Percentiles rank a stretch among this genome's conserved stretches.
Conservation (phyloP, 2,329 filamentous ascomycete genomes). For the Plectosphaerella sp. region DNA sequence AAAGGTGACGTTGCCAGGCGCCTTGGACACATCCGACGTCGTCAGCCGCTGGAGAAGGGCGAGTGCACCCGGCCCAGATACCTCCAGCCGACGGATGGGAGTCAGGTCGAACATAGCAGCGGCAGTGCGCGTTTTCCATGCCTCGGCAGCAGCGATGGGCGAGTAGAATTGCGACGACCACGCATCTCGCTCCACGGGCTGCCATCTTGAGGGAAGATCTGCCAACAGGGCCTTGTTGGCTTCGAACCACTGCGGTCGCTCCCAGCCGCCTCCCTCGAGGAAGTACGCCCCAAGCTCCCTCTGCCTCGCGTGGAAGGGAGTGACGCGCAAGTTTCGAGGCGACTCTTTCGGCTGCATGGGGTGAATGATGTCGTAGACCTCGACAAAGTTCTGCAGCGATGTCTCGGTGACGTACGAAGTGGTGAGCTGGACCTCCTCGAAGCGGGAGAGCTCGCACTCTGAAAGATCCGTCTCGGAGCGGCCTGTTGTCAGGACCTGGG, state of each 20-base stretch:
- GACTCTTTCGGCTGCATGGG: constrained; percentile 53
- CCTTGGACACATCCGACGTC: constrained; percentile 42
- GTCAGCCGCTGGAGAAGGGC: constrained; percentile 50
- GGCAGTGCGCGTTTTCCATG: constrained; percentile 60
- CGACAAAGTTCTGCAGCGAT: constrained; percentile 56
- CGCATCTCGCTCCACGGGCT: constrained; percentile 48
- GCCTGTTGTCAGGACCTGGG: constrained; percentile 53
- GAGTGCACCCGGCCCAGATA: constrained; percentile 52
- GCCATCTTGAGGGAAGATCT: constrained; percentile 48
- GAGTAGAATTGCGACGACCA: constrained; percentile 57
- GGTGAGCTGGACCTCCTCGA: constrained; percentile 56
- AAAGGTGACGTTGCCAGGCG: constrained; percentile 48
- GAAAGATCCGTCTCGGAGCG: constrained; percentile 50
- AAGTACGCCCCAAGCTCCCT: constrained; percentile 53
- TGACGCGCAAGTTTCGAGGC: constrained; percentile 53
- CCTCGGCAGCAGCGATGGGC: constrained; percentile 54
- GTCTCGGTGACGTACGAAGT: constrained; percentile 54
- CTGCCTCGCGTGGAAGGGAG: constrained; percentile 53
- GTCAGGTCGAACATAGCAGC: constrained; percentile 62
- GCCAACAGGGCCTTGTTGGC: constrained; percentile 47
- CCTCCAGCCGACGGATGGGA: constrained; percentile 51
- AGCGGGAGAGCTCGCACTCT: constrained; percentile 56
- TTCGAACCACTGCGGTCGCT: constrained; percentile 60
- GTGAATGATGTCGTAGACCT: constrained; percentile 62
- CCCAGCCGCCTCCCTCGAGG: constrained; percentile 57